A percentile compares a stretch with the other conserved stretches of the same genome.
Conservation (phyloP, 495 filamentous ascomycete species). For the Trichoderma asperelloides region DNA sequence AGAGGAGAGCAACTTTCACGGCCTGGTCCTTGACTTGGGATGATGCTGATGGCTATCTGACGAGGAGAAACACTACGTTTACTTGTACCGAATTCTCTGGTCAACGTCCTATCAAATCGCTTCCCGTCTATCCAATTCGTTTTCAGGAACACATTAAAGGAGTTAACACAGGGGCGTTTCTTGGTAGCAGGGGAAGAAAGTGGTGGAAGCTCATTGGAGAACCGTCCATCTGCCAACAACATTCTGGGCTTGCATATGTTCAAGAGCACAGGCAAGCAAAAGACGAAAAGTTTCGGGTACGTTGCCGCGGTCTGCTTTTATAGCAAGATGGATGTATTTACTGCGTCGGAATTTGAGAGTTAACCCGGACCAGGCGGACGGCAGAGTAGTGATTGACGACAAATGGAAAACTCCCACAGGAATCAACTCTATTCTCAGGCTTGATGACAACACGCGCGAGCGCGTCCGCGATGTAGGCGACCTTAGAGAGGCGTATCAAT, state of each 20-base stretch:
- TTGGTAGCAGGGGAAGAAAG: background rate
- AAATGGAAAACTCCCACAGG: no score
- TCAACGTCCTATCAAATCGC: background rate
- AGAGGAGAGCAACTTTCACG: background rate
- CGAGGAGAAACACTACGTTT: background rate
- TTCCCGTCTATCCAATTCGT: background rate
- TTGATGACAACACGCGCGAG: no score
- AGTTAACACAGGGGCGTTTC: background rate
- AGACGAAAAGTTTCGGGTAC: background rate
- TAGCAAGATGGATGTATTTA: background rate
- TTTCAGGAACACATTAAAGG: background rate
- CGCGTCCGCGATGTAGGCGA: background rate
- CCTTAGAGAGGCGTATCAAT: background rate
- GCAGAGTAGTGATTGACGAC: background rate
- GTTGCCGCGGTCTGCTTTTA: background rate
- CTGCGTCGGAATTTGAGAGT: background rate
- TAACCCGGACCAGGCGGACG: background rate
- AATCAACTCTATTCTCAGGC: no score
- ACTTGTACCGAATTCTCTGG: background rate
- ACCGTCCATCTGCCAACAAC: background rate
- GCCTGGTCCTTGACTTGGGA: background rate
- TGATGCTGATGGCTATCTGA: background rate
- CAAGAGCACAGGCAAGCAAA: background rate
- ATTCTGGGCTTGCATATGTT: background rate
- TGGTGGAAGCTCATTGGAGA: background rate